Conservation (phyloP, 495 filamentous ascomycete genomes). For the Elaphomyces granulatus region DNA sequence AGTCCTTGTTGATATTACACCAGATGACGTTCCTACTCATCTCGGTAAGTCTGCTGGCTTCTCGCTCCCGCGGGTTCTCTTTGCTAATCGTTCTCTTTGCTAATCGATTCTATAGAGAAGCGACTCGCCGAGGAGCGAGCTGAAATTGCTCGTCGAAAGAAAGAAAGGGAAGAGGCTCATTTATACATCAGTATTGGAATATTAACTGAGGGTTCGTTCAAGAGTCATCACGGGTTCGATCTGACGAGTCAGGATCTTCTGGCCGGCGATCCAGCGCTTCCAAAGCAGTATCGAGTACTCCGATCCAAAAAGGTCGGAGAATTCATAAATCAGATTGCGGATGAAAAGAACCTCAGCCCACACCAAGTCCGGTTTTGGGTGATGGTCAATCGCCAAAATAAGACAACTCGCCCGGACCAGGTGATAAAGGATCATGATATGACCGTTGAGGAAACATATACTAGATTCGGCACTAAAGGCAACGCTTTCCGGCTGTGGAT, state of each 20-base stretch:
- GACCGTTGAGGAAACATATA: constrained; percentile 68
- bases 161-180: constrained; percentile 87
- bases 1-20: constrained; percentile 58
- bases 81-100: not conserved
- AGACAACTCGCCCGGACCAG: constrained; percentile 81
- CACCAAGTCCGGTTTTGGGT: constrained; percentile 71
- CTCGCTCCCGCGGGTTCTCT: not conserved
- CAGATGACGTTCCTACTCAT: constrained; percentile 68
- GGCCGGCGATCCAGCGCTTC: constrained; percentile 41
- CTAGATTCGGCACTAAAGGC: constrained; percentile 52
- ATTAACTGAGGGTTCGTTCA: constrained; percentile 66
- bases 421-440: constrained; percentile 64
- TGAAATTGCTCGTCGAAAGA: constrained; percentile 52
- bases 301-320: constrained; percentile 60
- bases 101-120: constrained; percentile 31
- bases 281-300: constrained; percentile 51
- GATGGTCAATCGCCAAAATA: constrained; percentile 98
- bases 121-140: constrained; percentile 71
- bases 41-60: constrained; percentile 51
- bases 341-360: constrained; percentile 43
- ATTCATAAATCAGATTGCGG: constrained; percentile 51
- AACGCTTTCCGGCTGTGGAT: constrained; percentile 73
- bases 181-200: constrained; percentile 74
- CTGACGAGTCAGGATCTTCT: constrained; percentile 61
- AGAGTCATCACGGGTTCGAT: constrained; percentile 70